These are phyloP conservation scores for Fraxinus nigra DNA, from an alignment of 305 asterid species.

Conservation along the genomic window DNA sequence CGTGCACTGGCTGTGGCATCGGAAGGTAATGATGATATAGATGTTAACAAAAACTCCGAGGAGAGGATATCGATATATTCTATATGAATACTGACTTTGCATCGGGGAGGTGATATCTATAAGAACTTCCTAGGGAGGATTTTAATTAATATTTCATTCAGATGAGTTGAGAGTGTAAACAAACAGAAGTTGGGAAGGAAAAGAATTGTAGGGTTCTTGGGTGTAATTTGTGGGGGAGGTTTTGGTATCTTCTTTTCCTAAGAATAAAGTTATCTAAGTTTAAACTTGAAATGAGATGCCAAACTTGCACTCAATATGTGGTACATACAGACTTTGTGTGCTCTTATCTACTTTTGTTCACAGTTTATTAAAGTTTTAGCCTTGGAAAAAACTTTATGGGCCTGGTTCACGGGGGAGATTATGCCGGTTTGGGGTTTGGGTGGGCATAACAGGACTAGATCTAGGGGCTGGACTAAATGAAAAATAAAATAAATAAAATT, in stretches of 20 bases:
- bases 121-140: not conserved
- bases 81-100: slow-evolving; percentile 3
- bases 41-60: not conserved
- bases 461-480: too few relatives aligned
- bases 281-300: not conserved
- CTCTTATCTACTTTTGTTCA: not conserved
- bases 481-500: too few relatives aligned
- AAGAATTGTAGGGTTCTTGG: slow-evolving; percentile 43
- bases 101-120: slow-evolving; percentile 23
- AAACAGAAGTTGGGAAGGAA: not conserved
- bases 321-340: not conserved
- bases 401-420: not conserved
- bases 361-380: not conserved
- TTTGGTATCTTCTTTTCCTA: slow-evolving; percentile 84
- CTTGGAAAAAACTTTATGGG: not conserved
- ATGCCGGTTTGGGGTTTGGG: too few relatives aligned
- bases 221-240: slow-evolving; percentile 63
- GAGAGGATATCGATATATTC: not conserved
- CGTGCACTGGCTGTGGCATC: slow-evolving; percentile 50
- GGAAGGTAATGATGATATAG: not conserved
- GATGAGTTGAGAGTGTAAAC: not conserved
- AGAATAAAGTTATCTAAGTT: slow-evolving; percentile 47
- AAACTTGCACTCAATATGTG: not conserved
- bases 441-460: too few relatives aligned
- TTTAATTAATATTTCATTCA: too few relatives aligned